Conservation (phyloP, 148 eudicot genomes). For the Drosera capensis region DNA sequence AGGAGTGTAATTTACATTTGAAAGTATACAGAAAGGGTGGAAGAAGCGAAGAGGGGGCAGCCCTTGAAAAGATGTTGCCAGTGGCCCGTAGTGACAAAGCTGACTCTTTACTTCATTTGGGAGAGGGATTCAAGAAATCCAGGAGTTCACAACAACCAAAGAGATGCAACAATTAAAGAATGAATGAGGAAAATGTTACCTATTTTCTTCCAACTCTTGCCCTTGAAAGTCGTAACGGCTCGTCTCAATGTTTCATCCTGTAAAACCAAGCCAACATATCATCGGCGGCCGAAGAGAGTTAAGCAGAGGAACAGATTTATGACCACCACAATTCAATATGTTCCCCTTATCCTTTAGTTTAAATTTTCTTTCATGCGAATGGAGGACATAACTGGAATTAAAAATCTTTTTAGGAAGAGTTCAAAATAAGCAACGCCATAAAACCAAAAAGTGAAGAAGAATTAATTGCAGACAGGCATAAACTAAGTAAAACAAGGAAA, state of each 20-base stretch:
- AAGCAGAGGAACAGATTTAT: background rate
- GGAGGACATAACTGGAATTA: too few species aligned
- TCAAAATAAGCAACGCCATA: background rate
- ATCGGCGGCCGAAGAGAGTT: slow-evolving; percentile 4
- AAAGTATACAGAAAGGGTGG: too few species aligned
- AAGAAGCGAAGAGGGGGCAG: background rate
- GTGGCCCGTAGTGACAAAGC: background rate
- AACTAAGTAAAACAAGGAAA: background rate
- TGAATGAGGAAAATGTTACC: background rate
- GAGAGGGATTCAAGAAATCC: background rate
- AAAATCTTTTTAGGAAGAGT: too few species aligned
- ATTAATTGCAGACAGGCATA: background rate
- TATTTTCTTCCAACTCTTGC: slow-evolving; percentile 22
- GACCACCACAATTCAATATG: background rate
- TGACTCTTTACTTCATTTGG: background rate
- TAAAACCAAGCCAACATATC: slow-evolving; percentile 5
- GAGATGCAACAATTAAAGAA: background rate
- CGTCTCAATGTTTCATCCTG: slow-evolving; percentile 17
- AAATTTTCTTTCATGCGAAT: too few species aligned
- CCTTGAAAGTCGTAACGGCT: slow-evolving; percentile 12
- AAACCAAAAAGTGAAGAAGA: background rate
- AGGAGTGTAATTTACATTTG: too few species aligned
- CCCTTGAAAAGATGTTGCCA: background rate
- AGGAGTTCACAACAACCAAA: background rate
- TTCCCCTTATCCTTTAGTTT: too few species aligned